Conservation (phyloP, 441 rosid genomes). For the Erysimum pusillum region DNA sequence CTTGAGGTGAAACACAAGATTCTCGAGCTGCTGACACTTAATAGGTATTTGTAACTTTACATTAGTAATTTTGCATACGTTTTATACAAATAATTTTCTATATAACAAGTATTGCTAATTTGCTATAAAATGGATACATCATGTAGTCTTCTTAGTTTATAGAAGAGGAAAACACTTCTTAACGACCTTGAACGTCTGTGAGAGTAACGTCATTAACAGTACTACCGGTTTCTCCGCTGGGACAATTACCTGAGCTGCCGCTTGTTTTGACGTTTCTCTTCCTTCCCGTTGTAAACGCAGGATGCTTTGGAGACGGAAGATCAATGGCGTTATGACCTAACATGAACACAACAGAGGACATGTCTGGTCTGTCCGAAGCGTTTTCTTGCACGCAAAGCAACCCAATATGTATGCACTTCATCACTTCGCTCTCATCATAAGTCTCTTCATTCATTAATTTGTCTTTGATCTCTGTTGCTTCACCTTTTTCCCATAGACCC, state of each 20-base stretch:
- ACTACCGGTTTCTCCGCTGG: slow-evolving; percentile 33
- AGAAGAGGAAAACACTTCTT: slow-evolving; percentile 1
- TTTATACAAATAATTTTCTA: slow-evolving; percentile 1
- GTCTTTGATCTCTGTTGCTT: slow-evolving; percentile 48
- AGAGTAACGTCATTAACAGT: slow-evolving; percentile 59
- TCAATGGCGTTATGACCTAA: slow-evolving; percentile 43
- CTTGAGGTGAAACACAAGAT: no score
- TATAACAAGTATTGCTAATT: slow-evolving; percentile 11
- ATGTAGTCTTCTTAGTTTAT: background rate
- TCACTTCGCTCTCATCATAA: slow-evolving; percentile 31
- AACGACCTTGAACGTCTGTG: slow-evolving; percentile 54
- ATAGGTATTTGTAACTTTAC: no score
- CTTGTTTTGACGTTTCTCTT: background rate
- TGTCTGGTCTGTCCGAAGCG: slow-evolving; percentile 52
- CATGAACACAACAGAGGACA: slow-evolving; percentile 58
- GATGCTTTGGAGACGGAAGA: slow-evolving; percentile 55
- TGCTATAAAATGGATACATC: no score
- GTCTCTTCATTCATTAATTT: slow-evolving; percentile 34
- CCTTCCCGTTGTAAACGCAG: slow-evolving; percentile 49
- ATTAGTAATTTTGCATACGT: no score
- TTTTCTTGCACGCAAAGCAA: slow-evolving; percentile 64
- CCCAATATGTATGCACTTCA: slow-evolving; percentile 58
- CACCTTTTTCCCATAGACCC: slow-evolving; percentile 57
- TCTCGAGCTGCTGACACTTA: no score
- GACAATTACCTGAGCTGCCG: slow-evolving; percentile 34